Conservation (phyloP, 805 yeast genomes). For the Metschnikowia peoriensis region DNA sequence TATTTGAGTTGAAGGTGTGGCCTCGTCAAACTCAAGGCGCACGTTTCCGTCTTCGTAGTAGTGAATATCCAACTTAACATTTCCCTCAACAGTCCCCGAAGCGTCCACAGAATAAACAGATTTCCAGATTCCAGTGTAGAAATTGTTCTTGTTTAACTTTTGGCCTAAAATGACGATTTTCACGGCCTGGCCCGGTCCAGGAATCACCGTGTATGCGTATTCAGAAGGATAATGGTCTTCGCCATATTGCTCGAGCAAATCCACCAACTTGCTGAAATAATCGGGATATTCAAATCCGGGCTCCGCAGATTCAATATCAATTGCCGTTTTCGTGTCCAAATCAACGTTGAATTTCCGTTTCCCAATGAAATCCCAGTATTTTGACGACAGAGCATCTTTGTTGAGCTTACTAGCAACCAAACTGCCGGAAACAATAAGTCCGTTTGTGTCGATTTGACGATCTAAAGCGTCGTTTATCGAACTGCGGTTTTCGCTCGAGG, state of each 20-base stretch:
- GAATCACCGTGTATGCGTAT: slow-evolving; percentile 45
- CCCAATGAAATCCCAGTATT: slow-evolving; percentile 50
- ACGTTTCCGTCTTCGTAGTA: slow-evolving; percentile 97
- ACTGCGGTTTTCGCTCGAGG: slow-evolving; percentile 20
- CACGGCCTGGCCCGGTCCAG: slow-evolving; percentile 30
- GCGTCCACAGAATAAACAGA: slow-evolving; percentile 53
- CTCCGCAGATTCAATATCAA: slow-evolving; percentile 49
- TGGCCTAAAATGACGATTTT: slow-evolving; percentile 65
- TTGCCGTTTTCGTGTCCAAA: slow-evolving; percentile 45
- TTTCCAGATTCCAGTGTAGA: slow-evolving; percentile 87
- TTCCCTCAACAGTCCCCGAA: slow-evolving; percentile 45
- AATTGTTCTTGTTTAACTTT: slow-evolving; percentile 70
- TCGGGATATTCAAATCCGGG: slow-evolving; percentile 25
- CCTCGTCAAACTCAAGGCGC: slow-evolving; percentile 52
- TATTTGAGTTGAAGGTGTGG: slow-evolving; percentile 23
- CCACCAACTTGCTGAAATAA: slow-evolving; percentile 29
- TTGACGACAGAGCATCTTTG: slow-evolving; percentile 36
- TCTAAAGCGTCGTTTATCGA: slow-evolving; percentile 30
- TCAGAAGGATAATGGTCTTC: slow-evolving; percentile 64
- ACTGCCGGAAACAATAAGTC: slow-evolving; percentile 28
- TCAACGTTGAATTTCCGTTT: slow-evolving; percentile 58
- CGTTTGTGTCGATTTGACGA: slow-evolving; percentile 26
- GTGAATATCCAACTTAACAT: slow-evolving; percentile 71
- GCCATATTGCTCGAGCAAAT: slow-evolving; percentile 49
- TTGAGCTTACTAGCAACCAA: slow-evolving; percentile 35